These are phyloP conservation scores for Neltuma alba DNA, from an alignment of 306 rosid genomes.

Conservation along the genomic window DNA sequence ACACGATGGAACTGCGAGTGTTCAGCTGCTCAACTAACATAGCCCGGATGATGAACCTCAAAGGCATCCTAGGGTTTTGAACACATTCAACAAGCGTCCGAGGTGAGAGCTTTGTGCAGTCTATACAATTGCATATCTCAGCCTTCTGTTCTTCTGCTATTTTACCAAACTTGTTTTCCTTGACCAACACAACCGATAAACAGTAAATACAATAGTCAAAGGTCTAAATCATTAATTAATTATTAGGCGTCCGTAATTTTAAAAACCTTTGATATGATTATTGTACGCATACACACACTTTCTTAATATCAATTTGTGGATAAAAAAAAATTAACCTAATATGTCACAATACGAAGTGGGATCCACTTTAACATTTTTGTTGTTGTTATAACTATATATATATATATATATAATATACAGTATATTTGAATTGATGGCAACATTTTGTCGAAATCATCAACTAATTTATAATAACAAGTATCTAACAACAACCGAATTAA, in stretches of 20 bases:
- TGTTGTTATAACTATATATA: background rate
- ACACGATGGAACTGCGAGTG: constrained; percentile 59
- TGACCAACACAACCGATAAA: background rate
- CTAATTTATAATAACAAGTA: background rate
- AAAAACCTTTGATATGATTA: too few relatives aligned
- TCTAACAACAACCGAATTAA: too few relatives aligned
- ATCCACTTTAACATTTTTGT: background rate
- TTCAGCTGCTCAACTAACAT: constrained; percentile 81
- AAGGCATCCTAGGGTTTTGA: constrained; percentile 78
- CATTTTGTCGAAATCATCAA: background rate
- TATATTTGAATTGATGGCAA: background rate
- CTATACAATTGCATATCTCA: constrained; percentile 62
- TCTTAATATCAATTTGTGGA: too few relatives aligned
- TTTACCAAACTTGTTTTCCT: constrained; percentile 60
- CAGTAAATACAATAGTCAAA: background rate
- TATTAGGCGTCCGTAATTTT: too few relatives aligned
- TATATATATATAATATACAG: too few relatives aligned
- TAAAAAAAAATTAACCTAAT: too few relatives aligned
- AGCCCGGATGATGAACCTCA: constrained; percentile 75
- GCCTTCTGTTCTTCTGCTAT: constrained; percentile 64
- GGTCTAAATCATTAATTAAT: too few relatives aligned
- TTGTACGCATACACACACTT: too few relatives aligned
- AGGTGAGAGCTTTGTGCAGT: constrained; percentile 72
- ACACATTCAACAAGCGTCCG: constrained; percentile 56
- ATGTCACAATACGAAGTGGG: background rate